Percentiles rank a stretch among this genome's conserved stretches.
These are phyloP conservation scores for Psilocybe cubensis DNA, from an alignment of 768 basidiomycete genomes.

Conservation along the genomic window DNA sequence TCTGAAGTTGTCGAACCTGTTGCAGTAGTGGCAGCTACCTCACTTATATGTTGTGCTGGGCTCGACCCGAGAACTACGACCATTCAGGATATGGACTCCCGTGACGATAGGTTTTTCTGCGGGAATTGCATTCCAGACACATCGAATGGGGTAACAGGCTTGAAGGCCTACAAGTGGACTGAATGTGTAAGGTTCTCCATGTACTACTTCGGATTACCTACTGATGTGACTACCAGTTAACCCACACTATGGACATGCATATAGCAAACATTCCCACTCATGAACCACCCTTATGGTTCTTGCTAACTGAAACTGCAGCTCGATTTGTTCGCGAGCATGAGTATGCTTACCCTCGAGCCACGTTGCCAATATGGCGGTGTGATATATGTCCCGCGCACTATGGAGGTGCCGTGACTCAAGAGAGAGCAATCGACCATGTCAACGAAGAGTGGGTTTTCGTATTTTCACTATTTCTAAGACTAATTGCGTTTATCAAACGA, in stretches of 20 bases:
- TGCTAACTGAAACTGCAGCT: conserved; percentile 22
- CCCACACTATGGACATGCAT: conserved; percentile 15
- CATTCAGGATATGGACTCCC: conserved; percentile 15
- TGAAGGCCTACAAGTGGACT: conserved; percentile 24
- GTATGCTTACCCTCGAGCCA: conserved; percentile 14
- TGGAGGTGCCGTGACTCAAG: conserved; percentile 2
- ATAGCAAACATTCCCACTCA: conserved; percentile 6
- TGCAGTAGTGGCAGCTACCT: conserved; percentile 13
- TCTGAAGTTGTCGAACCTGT: conserved; percentile 10
- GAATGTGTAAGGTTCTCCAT: conserved; percentile 21
- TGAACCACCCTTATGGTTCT: conserved; percentile 19
- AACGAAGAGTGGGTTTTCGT: conserved; percentile 17
- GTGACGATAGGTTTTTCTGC: conserved; percentile 24
- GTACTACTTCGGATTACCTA: neutral
- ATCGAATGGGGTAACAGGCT: conserved; percentile 14
- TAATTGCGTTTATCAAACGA: neutral
- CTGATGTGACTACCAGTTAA: conserved; percentile 12
- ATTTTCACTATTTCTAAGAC: neutral
- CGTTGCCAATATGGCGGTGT: conserved; percentile 23
- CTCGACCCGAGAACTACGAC: conserved; percentile 23
- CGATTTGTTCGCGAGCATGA: conserved; percentile 26
- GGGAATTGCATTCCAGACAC: conserved; percentile 19
- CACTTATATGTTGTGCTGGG: conserved; percentile 20
- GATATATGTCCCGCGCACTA: conserved; percentile 26
- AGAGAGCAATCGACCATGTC: conserved; percentile 16